Conservation (phyloP, 2,329 filamentous ascomycete genomes). For the Fusarium proliferatum region DNA sequence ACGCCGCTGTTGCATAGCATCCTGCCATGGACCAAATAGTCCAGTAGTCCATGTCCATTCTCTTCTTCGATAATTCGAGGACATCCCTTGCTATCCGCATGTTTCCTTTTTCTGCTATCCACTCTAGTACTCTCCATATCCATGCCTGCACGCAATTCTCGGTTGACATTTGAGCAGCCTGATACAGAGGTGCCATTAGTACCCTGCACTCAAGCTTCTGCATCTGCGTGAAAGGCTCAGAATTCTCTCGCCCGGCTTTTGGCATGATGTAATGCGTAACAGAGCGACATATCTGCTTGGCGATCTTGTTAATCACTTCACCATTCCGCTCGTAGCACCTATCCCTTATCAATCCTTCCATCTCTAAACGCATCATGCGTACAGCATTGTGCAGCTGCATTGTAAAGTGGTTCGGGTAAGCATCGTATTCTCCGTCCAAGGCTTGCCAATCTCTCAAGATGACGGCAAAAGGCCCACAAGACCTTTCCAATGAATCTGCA, state of each 20-base stretch:
- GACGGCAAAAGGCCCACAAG: background rate
- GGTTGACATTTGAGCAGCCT: background rate
- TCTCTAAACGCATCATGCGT: background rate
- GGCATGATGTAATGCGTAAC: background rate
- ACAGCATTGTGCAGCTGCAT: background rate
- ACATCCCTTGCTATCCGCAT: background rate
- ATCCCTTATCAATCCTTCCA: background rate
- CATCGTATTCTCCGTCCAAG: background rate
- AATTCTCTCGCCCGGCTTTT: no score
- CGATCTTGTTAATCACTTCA: background rate
- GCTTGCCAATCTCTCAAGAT: background rate
- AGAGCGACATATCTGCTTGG: background rate
- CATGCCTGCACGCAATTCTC: background rate
- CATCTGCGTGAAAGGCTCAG: background rate
- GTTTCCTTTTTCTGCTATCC: background rate
- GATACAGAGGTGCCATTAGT: background rate
- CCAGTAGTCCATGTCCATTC: background rate
- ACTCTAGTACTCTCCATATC: background rate
- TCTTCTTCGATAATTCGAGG: background rate
- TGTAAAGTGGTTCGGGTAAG: background rate
- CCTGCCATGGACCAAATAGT: background rate
- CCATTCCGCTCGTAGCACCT: background rate
- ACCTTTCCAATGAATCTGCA: background rate
- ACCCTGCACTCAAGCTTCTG: background rate
- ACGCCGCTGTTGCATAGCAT: background rate